phyloP scores from a whole-genome alignment of 2,329 filamentous ascomycete genomes.

The Aspergillus proliferans region DNA sequence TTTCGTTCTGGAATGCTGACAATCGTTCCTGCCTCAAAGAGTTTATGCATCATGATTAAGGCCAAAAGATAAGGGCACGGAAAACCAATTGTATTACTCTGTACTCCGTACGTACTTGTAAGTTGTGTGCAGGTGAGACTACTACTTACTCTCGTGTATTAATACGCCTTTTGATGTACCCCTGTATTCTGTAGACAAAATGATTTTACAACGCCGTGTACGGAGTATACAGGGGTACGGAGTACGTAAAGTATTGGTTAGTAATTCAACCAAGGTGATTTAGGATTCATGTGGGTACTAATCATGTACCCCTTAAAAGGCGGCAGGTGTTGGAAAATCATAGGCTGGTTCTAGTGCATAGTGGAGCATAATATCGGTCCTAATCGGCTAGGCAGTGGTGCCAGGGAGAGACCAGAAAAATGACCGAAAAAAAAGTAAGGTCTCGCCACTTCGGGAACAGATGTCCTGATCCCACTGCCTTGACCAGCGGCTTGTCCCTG shows the following conservation, averaged over 20 bases:
- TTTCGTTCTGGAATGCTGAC: too few species aligned
- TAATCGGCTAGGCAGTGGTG: slow-evolving; percentile 29
- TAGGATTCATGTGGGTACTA: neutral
- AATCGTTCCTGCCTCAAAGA: too few species aligned
- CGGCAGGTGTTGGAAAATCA: neutral
- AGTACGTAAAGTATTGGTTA: neutral
- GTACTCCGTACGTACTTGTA: neutral
- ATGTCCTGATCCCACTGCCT: slow-evolving; percentile 12
- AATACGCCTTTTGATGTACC: neutral
- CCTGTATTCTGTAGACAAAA: neutral
- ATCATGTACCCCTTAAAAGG: neutral
- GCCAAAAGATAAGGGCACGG: neutral
- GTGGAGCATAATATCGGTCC: slow-evolving; percentile 11
- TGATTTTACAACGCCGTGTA: neutral
- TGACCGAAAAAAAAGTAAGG: slow-evolving; percentile 8
- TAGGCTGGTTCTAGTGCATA: neutral
- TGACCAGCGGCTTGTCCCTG: slow-evolving; percentile 9
- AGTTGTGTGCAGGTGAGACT: too few species aligned
- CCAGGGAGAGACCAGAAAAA: slow-evolving; percentile 18
- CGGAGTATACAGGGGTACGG: neutral
- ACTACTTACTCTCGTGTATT: too few species aligned
- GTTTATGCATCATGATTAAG: too few species aligned
- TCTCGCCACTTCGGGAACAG: slow-evolving; percentile 33
- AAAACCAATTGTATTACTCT: neutral
- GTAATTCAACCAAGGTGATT: neutral